Evolutionary conservation across 1,284 basidiomycete species (phyloP).

Genomic region (Ustanciosporium gigantosporum): DNA sequence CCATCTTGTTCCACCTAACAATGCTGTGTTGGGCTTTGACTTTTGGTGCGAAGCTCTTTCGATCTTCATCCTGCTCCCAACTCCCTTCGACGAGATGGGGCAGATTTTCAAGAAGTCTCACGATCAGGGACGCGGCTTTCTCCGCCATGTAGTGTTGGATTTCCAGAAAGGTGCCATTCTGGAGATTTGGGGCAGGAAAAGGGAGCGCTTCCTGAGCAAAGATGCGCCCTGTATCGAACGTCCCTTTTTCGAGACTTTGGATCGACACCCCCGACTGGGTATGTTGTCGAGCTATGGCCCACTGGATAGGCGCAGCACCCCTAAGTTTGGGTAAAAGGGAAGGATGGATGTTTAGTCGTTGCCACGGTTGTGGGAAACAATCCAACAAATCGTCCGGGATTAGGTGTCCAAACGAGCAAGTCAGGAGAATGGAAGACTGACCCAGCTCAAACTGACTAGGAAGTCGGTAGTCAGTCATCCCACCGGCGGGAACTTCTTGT

Average conservation of each 20-base stretch:
- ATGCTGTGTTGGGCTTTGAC: constrained; percentile 18
- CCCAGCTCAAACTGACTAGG: constrained; percentile 1
- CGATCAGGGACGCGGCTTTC: constrained; percentile 73
- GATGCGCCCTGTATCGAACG: constrained; percentile 43
- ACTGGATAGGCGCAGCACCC: constrained; percentile 90
- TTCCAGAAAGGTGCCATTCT: constrained; percentile 65
- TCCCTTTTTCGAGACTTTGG: constrained; percentile 39
- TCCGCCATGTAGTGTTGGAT: constrained; percentile 70
- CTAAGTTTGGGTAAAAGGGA: constrained; percentile 85
- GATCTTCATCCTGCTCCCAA: constrained; percentile 20
- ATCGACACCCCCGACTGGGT: constrained; percentile 41
- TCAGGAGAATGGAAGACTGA: constrained; percentile 69
- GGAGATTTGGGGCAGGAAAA: constrained; percentile 61
- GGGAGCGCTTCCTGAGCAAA: constrained; percentile 53
- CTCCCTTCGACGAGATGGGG: constrained; percentile 64
- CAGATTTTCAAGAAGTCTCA: constrained; percentile 72
- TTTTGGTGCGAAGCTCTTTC: constrained; percentile 41
- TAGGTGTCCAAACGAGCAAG: constrained; percentile 90
- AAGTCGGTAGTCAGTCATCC: constrained; percentile 17
- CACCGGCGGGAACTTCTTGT: constrained; percentile 19
- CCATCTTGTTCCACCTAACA: constrained; percentile 38
- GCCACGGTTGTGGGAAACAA: constrained; percentile 68
- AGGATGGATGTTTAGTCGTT: constrained; percentile 88
- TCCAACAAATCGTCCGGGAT: constrained; percentile 71
- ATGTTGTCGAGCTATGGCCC: constrained; percentile 66